These are phyloP conservation scores for Fusarium longipes DNA, from an alignment of 2,329 filamentous ascomycete genomes.

Conservation along the genomic window DNA sequence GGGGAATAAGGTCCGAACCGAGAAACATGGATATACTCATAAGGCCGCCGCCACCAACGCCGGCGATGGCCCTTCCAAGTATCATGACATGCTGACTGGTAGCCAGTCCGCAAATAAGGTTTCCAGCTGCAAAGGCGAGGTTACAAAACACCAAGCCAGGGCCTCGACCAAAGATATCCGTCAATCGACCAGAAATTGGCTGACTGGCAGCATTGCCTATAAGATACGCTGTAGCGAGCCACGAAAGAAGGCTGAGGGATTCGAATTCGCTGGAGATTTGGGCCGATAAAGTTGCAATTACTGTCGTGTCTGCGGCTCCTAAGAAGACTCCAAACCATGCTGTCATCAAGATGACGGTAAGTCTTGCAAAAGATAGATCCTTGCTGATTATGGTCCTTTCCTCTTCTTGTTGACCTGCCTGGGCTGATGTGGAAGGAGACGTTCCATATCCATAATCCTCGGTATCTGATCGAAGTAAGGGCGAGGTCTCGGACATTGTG, in stretches of 20 bases:
- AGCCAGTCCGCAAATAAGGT: slow-evolving; percentile 80
- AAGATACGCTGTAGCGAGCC: slow-evolving; percentile 83
- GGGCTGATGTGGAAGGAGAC: rapidly evolving
- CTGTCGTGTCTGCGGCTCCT: slow-evolving; percentile 73
- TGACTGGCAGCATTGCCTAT: slow-evolving; percentile 76
- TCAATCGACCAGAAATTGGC: slow-evolving; percentile 79
- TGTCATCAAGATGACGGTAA: not conserved
- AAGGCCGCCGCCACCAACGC: slow-evolving; percentile 78
- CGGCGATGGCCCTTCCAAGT: slow-evolving; percentile 76
- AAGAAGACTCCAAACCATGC: slow-evolving; percentile 53
- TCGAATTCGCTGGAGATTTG: slow-evolving; percentile 83
- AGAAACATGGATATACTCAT: slow-evolving; percentile 73
- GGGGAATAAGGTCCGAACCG: slow-evolving; percentile 72
- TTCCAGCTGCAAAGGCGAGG: slow-evolving; percentile 77
- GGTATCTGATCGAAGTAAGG: not conserved
- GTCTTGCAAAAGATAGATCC: not conserved
- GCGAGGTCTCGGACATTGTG: not conserved
- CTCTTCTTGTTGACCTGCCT: not conserved
- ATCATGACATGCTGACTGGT: slow-evolving; percentile 73
- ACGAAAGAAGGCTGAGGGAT: slow-evolving; percentile 80
- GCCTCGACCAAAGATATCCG: slow-evolving; percentile 82
- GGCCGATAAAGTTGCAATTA: slow-evolving; percentile 81
- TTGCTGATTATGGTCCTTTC: not conserved
- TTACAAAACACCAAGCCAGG: slow-evolving; percentile 79
- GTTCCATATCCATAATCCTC: not conserved